These are phyloP conservation scores for Naematelia aurantialba DNA, from an alignment of 768 basidiomycete species.

Conservation along the genomic window DNA sequence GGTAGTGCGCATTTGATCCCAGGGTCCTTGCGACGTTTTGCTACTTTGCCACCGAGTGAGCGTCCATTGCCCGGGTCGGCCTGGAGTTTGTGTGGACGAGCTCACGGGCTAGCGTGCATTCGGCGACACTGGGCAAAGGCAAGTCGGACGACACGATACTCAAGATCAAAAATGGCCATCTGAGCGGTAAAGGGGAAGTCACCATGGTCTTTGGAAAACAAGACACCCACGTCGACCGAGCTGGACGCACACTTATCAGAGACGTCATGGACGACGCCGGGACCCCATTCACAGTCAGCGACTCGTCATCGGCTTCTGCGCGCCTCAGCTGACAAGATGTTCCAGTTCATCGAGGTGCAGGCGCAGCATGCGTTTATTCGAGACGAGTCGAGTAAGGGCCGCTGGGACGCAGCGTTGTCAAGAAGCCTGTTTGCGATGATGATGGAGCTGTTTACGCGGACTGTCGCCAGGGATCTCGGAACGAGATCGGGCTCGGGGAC, in stretches of 20 bases:
- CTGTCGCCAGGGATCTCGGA: constrained; percentile 79
- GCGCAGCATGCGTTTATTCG: constrained; percentile 96
- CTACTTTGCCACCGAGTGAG: constrained; percentile 85
- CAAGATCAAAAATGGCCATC: constrained; percentile 68
- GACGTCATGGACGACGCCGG: constrained; percentile 75
- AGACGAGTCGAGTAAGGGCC: constrained; percentile 83
- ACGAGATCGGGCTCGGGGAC: constrained; percentile 56
- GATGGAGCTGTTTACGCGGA: constrained; percentile 91
- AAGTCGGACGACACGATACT: constrained; percentile 73
- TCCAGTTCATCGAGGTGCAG: constrained; percentile 87
- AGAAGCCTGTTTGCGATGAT: constrained; percentile 74
- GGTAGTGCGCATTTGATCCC: constrained; percentile 79
- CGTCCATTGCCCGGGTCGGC: neutral
- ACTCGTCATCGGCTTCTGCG: too few species aligned
- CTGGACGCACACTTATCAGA: constrained; percentile 79
- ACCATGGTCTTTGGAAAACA: constrained; percentile 95
- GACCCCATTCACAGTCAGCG: constrained; percentile 64
- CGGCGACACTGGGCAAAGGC: constrained; percentile 77
- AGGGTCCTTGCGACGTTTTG: constrained; percentile 80
- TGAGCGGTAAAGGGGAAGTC: constrained; percentile 75
- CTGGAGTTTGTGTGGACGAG: neutral
- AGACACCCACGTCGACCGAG: constrained; percentile 91
- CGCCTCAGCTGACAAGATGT: neutral
- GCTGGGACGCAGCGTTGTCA: constrained; percentile 92
- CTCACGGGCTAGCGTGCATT: constrained; percentile 58